These are phyloP conservation scores for Mallotus repandus DNA, from an alignment of 441 rosid species.

Conservation along the genomic window DNA sequence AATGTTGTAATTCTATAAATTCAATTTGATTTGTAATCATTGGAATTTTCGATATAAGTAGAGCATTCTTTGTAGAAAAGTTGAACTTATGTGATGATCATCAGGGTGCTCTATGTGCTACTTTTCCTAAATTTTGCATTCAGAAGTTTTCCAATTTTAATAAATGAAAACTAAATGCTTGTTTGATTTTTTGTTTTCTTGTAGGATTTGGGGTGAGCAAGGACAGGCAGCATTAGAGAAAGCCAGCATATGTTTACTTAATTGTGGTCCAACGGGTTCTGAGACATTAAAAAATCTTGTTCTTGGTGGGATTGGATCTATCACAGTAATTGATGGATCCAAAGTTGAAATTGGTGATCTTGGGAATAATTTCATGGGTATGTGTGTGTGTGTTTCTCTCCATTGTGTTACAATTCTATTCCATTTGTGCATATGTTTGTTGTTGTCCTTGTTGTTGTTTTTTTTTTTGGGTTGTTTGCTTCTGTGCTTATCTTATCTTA, in stretches of 20 bases:
- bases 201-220: conserved; percentile 96
- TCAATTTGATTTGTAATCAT: too few species aligned
- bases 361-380: conserved; percentile 97
- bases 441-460: too few species aligned
- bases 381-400: neutral
- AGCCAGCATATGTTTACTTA: conserved; percentile 85
- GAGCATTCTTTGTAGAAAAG: neutral
- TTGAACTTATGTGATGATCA: neutral
- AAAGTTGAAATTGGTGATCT: conserved; percentile 80
- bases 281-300: conserved; percentile 91
- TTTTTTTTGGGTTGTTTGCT: neutral
- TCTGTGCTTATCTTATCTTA: conserved; percentile 17
- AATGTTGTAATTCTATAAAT: too few species aligned
- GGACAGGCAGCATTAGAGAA: conserved; percentile 84
- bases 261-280: conserved; percentile 95
- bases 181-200: conserved; percentile 10
- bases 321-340: conserved; percentile 91
- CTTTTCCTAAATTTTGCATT: neutral
- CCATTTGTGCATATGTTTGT: too few species aligned
- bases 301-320: conserved; percentile 94
- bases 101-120: neutral
- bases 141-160: neutral
- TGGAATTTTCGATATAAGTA: too few species aligned
- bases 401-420: too few species aligned
- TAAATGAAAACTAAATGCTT: neutral